phyloP scores from a whole-genome alignment of 495 filamentous ascomycete genomes.

The Extremus antarcticus region DNA sequence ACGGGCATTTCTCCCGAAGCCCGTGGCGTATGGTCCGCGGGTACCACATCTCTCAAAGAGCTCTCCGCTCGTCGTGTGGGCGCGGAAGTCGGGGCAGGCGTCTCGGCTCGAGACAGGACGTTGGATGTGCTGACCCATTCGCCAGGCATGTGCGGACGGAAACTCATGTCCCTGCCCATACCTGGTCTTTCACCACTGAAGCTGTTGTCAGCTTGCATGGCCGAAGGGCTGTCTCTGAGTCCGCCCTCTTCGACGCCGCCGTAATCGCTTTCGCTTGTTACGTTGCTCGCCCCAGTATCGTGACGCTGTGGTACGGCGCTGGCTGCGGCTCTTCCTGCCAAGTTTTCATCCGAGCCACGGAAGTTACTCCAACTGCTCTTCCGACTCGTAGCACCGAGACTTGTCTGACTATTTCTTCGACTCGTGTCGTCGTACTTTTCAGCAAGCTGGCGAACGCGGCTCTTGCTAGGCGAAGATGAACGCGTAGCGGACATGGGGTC shows the following conservation, averaged over 20 bases:
- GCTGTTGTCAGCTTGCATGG: neutral
- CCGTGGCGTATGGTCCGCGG: slow-evolving; percentile 1
- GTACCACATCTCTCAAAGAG: neutral
- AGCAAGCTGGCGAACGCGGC: slow-evolving; percentile 39
- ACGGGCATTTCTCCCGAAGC: slow-evolving; percentile 4
- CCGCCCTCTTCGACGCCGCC: neutral
- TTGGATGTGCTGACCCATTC: slow-evolving; percentile 45
- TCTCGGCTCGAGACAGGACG: slow-evolving; percentile 22
- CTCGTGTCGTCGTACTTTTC: slow-evolving; percentile 34
- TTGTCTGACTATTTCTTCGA: slow-evolving; percentile 28
- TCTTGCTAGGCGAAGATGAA: slow-evolving; percentile 30
- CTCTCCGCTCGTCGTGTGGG: neutral
- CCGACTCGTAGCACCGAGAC: slow-evolving; percentile 20
- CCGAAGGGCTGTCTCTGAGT: neutral
- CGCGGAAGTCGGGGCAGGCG: slow-evolving; percentile 1
- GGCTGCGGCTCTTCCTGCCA: slow-evolving; percentile 1
- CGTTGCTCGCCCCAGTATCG: neutral
- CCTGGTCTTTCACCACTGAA: neutral
- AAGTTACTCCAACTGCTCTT: slow-evolving; percentile 27
- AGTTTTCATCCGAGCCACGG: slow-evolving; percentile 23
- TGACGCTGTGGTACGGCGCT: neutral
- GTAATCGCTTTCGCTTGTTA: neutral
- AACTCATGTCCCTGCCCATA: slow-evolving; percentile 25
- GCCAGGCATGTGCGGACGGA: slow-evolving; percentile 52
- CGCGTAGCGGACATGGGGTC: neutral